Evolutionary conservation across 192 early-diverging fungal species (phyloP), one percentile per base, ranked within the genome.

Genomic region (Backusella tuberculispora): DNA sequence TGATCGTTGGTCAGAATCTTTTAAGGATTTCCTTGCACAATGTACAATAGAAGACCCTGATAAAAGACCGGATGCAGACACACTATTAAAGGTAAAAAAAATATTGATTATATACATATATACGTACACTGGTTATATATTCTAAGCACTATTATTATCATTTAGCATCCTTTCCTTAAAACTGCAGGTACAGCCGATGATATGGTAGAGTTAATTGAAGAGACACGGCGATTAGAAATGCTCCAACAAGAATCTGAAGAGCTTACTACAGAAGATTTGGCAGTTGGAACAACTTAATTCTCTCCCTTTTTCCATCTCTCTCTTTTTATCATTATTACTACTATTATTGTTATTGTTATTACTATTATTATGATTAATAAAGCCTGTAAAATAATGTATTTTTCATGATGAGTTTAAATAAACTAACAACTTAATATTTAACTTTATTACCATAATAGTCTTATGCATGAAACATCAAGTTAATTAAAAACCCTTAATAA

Each of bases 1-100:
- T 63, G 94, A 94, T 71, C 84, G 75, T 53, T 84, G 91, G 81
- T 90, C 92, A 38, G 81, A 87, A 4, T 71, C 83, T n/a, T 95
- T 96, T 78, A 83, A 89, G 46, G 92, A 93, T 78, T 97, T 97
- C 84, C 80, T 97, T 67, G 82, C 83, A 8, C 84, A 87, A 74
- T 87, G 90, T 13, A 86, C 94, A 41, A 88, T 88, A 68, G 90
- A 94, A 63, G 90, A 92, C 77, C 87, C 89, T 26, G 86, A 88
- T 37, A 87, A 88, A 69, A 84, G 96, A 53, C 90, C 92, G 13
- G 88, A 84, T 66, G 92, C 92, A 12, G 86, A 88, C 10, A 88
- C 91, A 73, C 84, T 96, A 37, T 84, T 97, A 66, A 84, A 90
- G 47, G 84, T 84, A 83, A 89, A 84, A 74, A 86, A 86, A 8